A percentile compares a stretch with the other conserved stretches of the same genome.
Conservation (phyloP, 177 flowering plant species). For the Vitis hybrid region DNA sequence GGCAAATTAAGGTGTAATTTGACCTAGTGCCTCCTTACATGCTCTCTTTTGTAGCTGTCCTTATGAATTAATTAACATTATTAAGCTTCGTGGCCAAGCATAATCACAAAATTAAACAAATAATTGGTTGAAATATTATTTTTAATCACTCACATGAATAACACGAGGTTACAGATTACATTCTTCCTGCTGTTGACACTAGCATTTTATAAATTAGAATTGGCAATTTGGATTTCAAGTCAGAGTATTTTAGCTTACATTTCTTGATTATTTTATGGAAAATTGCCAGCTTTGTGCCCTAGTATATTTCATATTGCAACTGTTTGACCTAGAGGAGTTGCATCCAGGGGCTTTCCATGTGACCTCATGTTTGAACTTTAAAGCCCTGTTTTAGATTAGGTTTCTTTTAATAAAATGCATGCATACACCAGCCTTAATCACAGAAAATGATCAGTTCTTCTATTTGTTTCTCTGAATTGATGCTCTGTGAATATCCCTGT, state of each 20-base stretch:
- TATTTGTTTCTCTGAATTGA: too few species aligned
- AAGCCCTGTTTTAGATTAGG: too few species aligned
- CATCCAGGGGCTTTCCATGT: background rate
- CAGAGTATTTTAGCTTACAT: background rate
- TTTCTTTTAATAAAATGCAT: too few species aligned
- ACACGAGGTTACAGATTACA: background rate
- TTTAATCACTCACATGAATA: background rate
- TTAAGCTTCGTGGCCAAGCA: conserved; percentile 11
- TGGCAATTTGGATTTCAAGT: background rate
- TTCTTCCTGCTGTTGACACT: background rate
- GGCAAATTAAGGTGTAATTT: conserved; percentile 4
- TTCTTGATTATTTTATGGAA: background rate
- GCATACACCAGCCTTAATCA: too few species aligned
- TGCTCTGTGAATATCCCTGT: background rate
- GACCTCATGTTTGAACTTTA: background rate
- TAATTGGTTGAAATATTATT: background rate
- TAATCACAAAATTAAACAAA: conserved; percentile 3
- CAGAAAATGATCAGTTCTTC: too few species aligned
- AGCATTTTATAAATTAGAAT: background rate
- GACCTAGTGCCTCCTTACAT: background rate
- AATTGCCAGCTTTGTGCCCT: background rate
- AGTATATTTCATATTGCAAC: background rate
- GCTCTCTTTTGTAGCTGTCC: conserved; percentile 1
- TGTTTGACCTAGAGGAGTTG: background rate
- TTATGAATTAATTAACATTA: background rate